Base-by-base conservation (phyloP, 768 basidiomycete species). In the Chalciporus sphaerocephalus region DNA sequence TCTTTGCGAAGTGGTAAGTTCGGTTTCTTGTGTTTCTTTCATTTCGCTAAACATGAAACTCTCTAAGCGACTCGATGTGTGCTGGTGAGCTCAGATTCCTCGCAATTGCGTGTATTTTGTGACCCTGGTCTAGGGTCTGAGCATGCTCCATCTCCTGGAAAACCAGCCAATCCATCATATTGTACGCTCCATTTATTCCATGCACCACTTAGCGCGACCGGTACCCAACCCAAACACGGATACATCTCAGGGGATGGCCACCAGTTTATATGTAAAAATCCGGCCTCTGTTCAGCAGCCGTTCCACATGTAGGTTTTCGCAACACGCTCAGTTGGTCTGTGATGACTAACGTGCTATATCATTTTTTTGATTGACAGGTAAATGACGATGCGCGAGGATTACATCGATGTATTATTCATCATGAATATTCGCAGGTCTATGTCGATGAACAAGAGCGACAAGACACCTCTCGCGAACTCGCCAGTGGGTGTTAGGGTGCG, bases 221-320 rank as follows among this genome's bases (percentile, higher is more conserved):
- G 51, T 12, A 38, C 54, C 8, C 58, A 53, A 3, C 44, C 51
- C 1, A 67, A 58, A 8, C 36, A 63, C 8, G 74, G 79, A 8
- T 74, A 83, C 55, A 56, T 78, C 17, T 80, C 81, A 16, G 61
- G 58, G 12, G 81, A 83, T 48, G 81, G 82, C 0, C 82, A 83
- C 52, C 51, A 68, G 8, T 84, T 78, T 51, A 40, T 50, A 1
- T 83, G 81, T 57, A 69, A 53, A 34, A 79, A 82, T 52, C 81
- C 81, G 4, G 65, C 59, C 6, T 55, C 70, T 10, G 47, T 69
- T 50, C 73, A 72, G 10, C 78, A 76, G 49, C 66, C 79, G 0
- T 81, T 77, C 57, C 81, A 83, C 53, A 76, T 84, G 78, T 82
- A 60, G 18, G 79, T 70, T 2, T 6, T 32, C 7, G 9, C 16